Percentiles rank a stretch among this genome's conserved stretches.
Conservation (phyloP, 257 asterid species). For the Lithospermum erythrorhizon region DNA sequence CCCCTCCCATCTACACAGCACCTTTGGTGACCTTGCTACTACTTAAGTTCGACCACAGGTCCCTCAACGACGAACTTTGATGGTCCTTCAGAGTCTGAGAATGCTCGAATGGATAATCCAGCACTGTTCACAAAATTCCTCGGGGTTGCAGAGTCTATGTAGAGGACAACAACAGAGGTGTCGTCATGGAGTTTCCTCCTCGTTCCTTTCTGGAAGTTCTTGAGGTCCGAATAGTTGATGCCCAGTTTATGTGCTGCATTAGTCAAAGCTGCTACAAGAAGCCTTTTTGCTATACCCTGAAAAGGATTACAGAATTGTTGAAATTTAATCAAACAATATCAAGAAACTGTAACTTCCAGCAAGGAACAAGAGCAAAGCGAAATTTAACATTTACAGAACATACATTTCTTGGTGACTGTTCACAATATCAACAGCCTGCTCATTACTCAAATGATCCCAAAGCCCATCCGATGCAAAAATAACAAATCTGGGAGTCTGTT, state of each 20-base stretch:
- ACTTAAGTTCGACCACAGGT: no score
- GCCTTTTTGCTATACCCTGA: conserved; percentile 74
- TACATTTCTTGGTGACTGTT: conserved; percentile 56
- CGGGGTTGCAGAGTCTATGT: conserved; percentile 23
- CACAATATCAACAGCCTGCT: conserved; percentile 64
- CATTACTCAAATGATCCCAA: conserved; percentile 64
- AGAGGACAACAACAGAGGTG: conserved; percentile 55
- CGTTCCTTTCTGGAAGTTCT: conserved; percentile 27
- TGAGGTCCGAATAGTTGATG: conserved; percentile 29
- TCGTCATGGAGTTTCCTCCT: conserved; percentile 60
- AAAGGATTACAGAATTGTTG: not conserved
- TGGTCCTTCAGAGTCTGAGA: no score
- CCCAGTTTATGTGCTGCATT: conserved; percentile 29
- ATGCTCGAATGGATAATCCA: no score
- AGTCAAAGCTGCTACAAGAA: conserved; percentile 34
- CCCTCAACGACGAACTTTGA: no score
- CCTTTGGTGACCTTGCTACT: no score
- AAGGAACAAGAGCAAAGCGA: no score
- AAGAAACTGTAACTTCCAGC: not conserved
- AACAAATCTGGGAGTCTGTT: conserved; percentile 41
- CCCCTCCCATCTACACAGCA: no score
- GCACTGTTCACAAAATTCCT: rapidly evolving
- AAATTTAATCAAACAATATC: not conserved
- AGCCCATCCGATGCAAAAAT: conserved; percentile 88
- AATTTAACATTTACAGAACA: conserved; percentile 1